Conservation (phyloP, 1,139 yeast species). For the Meyerozyma guilliermondii region DNA sequence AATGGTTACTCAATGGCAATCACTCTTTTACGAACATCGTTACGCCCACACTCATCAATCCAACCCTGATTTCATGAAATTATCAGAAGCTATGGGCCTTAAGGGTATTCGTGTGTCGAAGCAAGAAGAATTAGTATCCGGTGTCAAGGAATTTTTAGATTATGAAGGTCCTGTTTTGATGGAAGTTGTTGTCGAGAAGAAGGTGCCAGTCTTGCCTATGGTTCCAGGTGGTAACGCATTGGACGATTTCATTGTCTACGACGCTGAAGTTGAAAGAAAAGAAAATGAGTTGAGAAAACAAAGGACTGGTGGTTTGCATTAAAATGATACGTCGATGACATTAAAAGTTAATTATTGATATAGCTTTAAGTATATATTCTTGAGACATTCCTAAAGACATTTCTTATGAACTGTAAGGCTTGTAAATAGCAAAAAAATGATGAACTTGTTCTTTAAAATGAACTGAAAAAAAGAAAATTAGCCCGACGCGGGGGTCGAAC, state of each 20-base stretch:
- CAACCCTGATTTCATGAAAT: slow-evolving; percentile 88
- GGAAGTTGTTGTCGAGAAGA: slow-evolving; percentile 89
- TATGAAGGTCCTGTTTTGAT: slow-evolving; percentile 80
- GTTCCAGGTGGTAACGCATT: slow-evolving; percentile 95
- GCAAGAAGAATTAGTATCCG: slow-evolving; percentile 52
- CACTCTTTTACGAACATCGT: slow-evolving; percentile 92
- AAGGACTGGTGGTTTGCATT: slow-evolving; percentile 56
- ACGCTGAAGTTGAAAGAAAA: slow-evolving; percentile 71
- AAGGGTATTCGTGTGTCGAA: slow-evolving; percentile 71
- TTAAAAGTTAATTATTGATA: not conserved
- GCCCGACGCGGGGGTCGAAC: slow-evolving; percentile 22
- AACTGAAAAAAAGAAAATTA: slow-evolving; percentile 3
- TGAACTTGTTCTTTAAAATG: not conserved
- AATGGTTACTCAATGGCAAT: slow-evolving; percentile 99
- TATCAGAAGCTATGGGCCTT: slow-evolving; percentile 92
- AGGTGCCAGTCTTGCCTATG: slow-evolving; percentile 98
- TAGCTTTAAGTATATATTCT: not conserved
- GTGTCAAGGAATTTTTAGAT: slow-evolving; percentile 67
- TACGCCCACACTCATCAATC: slow-evolving; percentile 94
- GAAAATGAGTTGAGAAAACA: slow-evolving; percentile 60
- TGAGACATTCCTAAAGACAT: no score
- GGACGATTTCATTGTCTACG: slow-evolving; percentile 86
- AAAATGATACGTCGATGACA: slow-evolving; percentile 3
- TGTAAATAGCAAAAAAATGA: not conserved
- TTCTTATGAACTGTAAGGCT: no score